Base-by-base conservation (phyloP, 2,329 filamentous ascomycete genomes). In the Pseudocercospora macadamiae region DNA sequence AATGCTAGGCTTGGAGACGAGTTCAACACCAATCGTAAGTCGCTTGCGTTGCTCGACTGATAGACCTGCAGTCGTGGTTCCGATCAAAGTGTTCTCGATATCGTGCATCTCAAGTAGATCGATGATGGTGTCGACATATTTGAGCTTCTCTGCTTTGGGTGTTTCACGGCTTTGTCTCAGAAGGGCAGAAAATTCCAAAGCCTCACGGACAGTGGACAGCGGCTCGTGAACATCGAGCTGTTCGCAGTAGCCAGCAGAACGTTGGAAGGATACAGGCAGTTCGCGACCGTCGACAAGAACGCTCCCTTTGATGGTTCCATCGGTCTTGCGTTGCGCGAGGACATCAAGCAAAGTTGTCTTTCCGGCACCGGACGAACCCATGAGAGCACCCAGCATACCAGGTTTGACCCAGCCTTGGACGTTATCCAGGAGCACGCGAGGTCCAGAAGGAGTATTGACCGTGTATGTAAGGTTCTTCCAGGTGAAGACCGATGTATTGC, bases 401-500 rank as follows among this genome's bases (percentile, higher is more conserved):
- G 90, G 90, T 62, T 88, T 86, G 51, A 92, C 89, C 66, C 88
- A 93, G 2, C 87, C 92, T 64, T 85, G 80, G 3, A 89, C 82
- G 57, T 87, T 79, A 60, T 86, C 79, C 9, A 89, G 73, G 3
- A 89, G 71, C 3, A 71, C 72, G 12, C 78, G 70, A 45, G 79
- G 76, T 2, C 75, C 75, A 34, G 73, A 73, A 19, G 78, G 70
- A 25, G 77, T 79, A 9, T 78, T 76, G 59, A 92, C 88, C 0
- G 84, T 89, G 71, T 96, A 96, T 70, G 88, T 90, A 60, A 97
- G 85, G 64, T 89, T 81, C 71, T 93, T 89, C 89, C 91, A 96
- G 0, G 92, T 96, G 57, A 96, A 90, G 0, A 89, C 79, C 0
- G 85, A 87, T 0, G 83, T 87, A 70, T 89, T 89, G 23, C 82